Conservation (phyloP, 2,329 filamentous ascomycete genomes). For the Pseudocercospora cruenta region DNA sequence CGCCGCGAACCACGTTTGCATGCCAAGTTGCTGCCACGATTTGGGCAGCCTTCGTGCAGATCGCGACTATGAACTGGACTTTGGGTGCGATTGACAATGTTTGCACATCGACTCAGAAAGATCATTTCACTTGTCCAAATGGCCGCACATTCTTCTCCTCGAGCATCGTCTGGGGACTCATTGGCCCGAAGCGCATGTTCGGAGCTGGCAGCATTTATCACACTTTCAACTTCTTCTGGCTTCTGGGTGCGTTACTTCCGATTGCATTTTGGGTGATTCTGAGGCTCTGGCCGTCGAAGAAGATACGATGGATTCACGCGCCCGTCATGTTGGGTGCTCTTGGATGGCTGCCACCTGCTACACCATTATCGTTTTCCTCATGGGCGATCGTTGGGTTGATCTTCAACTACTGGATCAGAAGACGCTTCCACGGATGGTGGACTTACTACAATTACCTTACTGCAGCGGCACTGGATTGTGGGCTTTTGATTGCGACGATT, state of each 20-base stretch:
- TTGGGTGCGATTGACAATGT: slow-evolving; percentile 75
- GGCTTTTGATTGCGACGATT: slow-evolving; percentile 79
- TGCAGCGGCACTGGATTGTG: slow-evolving; percentile 79
- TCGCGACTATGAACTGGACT: slow-evolving; percentile 88
- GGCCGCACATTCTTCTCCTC: slow-evolving; percentile 89
- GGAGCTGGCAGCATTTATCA: slow-evolving; percentile 74
- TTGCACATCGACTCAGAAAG: slow-evolving; percentile 78
- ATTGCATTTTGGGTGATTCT: slow-evolving; percentile 72
- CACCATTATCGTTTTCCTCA: slow-evolving; percentile 80
- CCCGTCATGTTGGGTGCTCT: slow-evolving; percentile 82
- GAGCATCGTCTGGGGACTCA: slow-evolving; percentile 83
- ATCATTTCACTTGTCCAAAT: slow-evolving; percentile 85
- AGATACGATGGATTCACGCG: slow-evolving; percentile 27
- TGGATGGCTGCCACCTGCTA: slow-evolving; percentile 82
- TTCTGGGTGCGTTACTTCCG: slow-evolving; percentile 74
- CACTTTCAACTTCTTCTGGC: slow-evolving; percentile 78
- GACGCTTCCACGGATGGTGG: slow-evolving; percentile 76
- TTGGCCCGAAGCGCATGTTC: slow-evolving; percentile 82
- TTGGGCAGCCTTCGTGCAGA: slow-evolving; percentile 78
- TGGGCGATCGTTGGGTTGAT: slow-evolving; percentile 84
- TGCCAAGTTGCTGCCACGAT: slow-evolving; percentile 77
- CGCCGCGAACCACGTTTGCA: slow-evolving; percentile 75
- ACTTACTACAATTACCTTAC: slow-evolving; percentile 89
- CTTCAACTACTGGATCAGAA: slow-evolving; percentile 78
- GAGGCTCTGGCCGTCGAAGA: slow-evolving; percentile 21